phyloP scores from a whole-genome alignment of 2,329 filamentous ascomycete species.

The Aspergillaceae sp. region DNA sequence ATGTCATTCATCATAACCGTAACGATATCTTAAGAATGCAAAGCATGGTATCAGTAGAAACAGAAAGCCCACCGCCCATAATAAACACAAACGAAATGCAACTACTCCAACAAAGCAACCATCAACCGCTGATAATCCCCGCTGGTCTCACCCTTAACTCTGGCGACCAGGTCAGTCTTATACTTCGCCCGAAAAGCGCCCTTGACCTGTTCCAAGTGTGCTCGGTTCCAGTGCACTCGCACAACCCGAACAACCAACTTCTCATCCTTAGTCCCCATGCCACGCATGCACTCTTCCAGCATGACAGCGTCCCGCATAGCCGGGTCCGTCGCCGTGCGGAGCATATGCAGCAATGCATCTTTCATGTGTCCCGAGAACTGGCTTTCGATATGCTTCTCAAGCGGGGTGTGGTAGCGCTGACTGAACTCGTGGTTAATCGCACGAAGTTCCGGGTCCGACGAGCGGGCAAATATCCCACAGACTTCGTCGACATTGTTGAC shows the following conservation, averaged over 20 bases:
- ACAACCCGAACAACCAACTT: constrained; percentile 71
- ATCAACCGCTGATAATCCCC: constrained; percentile 73
- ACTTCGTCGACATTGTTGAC: constrained; percentile 44
- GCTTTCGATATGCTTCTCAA: constrained; percentile 67
- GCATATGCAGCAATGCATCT: constrained; percentile 68
- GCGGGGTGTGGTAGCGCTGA: constrained; percentile 58
- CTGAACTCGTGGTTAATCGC: constrained; percentile 71
- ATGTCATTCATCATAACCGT: too few species aligned
- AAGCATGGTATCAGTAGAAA: neutral
- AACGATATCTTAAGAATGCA: too few species aligned
- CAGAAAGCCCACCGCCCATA: neutral
- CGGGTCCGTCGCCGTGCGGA: constrained; percentile 68
- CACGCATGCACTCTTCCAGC: constrained; percentile 82
- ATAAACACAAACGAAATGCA: neutral
- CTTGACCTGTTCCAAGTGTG: constrained; percentile 67
- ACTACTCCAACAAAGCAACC: constrained; percentile 52
- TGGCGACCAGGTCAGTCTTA: constrained; percentile 54
- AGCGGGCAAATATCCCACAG: constrained; percentile 65
- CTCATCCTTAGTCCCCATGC: constrained; percentile 76
- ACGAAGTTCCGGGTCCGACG: constrained; percentile 74
- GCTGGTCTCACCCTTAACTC: constrained; percentile 75
- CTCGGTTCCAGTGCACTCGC: constrained; percentile 72
- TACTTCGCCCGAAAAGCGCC: constrained; percentile 66
- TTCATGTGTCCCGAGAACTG: constrained; percentile 93
- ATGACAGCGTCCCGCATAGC: constrained; percentile 73